A percentile compares a stretch with the other conserved stretches of the same genome.
Conservation (phyloP, 1,139 yeast species). For the Candida buenavistaensis region DNA sequence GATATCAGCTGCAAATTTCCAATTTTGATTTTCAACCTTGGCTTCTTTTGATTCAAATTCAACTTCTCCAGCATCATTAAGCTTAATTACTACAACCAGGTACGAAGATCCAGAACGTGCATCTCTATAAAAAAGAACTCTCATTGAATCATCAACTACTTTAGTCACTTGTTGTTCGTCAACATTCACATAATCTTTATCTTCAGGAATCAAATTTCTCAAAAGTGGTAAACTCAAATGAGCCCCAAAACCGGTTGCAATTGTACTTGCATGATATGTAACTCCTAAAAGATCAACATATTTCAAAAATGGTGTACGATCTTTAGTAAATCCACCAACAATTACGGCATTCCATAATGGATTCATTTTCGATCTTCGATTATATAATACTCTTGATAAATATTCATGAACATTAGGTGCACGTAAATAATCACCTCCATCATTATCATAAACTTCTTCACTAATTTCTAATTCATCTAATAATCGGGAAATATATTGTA, state of each 20-base stretch:
- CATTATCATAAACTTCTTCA: constrained; percentile 79
- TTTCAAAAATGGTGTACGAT: constrained; percentile 65
- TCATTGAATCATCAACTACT: constrained; percentile 83
- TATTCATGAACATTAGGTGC: constrained; percentile 91
- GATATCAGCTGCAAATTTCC: constrained; percentile 90
- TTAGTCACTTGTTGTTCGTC: constrained; percentile 74
- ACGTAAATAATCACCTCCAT: constrained; percentile 67
- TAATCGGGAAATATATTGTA: constrained; percentile 76
- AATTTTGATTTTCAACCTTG: constrained; percentile 72
- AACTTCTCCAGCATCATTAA: constrained; percentile 33
- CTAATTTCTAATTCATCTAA: constrained; percentile 73
- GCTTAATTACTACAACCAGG: constrained; percentile 74
- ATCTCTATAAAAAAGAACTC: constrained; percentile 92
- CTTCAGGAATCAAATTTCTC: constrained; percentile 79
- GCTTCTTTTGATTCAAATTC: constrained; percentile 59
- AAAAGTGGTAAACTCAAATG: constrained; percentile 91
- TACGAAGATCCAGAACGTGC: constrained; percentile 91
- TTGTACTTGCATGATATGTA: constrained; percentile 80
- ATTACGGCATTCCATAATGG: constrained; percentile 95
- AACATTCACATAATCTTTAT: constrained; percentile 69
- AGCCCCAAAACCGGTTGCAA: constrained; percentile 97
- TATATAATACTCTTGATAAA: constrained; percentile 78
- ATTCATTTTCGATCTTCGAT: constrained; percentile 87
- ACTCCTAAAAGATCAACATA: constrained; percentile 93
- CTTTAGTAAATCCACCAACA: constrained; percentile 85